These are phyloP conservation scores for Rhodosporidiobolus odoratus DNA, from an alignment of 768 basidiomycete species.

Conservation along the genomic window DNA sequence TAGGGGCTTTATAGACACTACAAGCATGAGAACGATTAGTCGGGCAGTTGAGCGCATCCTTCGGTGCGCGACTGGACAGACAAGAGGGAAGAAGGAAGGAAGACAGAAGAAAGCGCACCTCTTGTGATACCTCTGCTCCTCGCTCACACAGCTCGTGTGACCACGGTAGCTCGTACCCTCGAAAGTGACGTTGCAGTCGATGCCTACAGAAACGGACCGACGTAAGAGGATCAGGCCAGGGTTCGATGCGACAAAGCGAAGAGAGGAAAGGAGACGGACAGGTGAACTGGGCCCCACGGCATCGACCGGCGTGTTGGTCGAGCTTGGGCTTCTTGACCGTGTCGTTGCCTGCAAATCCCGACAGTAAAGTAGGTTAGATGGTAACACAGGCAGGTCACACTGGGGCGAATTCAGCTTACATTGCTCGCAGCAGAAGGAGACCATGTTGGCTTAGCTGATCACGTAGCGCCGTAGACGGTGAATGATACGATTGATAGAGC, in stretches of 20 bases:
- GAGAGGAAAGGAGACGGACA: conserved; percentile 8
- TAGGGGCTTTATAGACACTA: conserved; percentile 35
- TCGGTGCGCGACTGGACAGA: not conserved
- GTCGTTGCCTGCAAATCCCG: conserved; percentile 17
- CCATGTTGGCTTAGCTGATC: not conserved
- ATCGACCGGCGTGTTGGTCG: conserved; percentile 32
- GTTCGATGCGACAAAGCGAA: not conserved
- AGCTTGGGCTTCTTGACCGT: conserved; percentile 32
- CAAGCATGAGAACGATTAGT: not conserved
- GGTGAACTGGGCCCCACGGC: conserved; percentile 29
- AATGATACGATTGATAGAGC: too few species aligned
- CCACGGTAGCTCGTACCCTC: conserved; percentile 24
- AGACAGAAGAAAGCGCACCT: conserved; percentile 3
- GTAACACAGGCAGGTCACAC: conserved; percentile 4
- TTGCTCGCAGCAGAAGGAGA: conserved; percentile 25
- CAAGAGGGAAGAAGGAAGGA: too few species aligned
- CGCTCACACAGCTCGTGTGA: conserved; percentile 36
- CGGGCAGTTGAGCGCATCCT: too few species aligned
- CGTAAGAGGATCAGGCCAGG: not conserved
- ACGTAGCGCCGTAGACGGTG: not conserved
- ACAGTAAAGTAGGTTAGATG: too few species aligned
- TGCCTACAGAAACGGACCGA: not conserved
- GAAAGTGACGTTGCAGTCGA: conserved; percentile 39
- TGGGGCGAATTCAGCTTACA: too few species aligned
- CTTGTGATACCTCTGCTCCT: conserved; percentile 38